Evolutionary conservation across 2,329 filamentous ascomycete species (phyloP), one percentile per base, ranked within the genome.

Genomic region (Aspergillus tamarii): DNA sequence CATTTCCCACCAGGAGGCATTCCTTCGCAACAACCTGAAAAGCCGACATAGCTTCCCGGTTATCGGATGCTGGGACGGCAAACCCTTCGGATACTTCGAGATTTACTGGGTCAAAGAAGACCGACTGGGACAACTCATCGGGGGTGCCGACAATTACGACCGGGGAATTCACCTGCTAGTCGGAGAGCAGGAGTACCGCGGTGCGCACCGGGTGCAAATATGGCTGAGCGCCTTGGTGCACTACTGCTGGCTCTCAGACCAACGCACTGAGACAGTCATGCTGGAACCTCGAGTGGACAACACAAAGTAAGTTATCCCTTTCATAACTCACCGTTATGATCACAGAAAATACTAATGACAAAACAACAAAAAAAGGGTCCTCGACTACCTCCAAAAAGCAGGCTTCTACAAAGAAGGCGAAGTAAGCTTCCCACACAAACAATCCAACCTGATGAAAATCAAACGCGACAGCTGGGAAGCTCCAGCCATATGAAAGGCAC

Each of bases 71-170:
- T 99, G 94, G 92, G 93, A 98, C 70, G 94, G 93, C 12, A 90
- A 94, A 64, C 94, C 94, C 0, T 99, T 98, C 80, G 95, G 93
- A 0, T 99, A 96, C 76, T 97, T 99, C 75, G 95, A 99, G 81
- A 86, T 99, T 39, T 99, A 99, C 80, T 99, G 95, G 94, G 93
- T 95, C 4, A 97, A 96, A 73, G 95, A 99, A 75, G 95, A 98
- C 73, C 81, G 84, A 0, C 77, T 99, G 0, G 93, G 92, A 0
- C 85, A 84, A 55, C 84, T 92, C 67, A 78, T 96, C 4, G 88
- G 76, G 0, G 84, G 84, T 0, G 87, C 89, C 0, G 87, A 86
- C 9, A 91, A 97, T 71, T 98, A 91, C 78, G 94, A 98, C 71
- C 84, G 95, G 8, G 95, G 95, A 0, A 80, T 98, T 21, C 95